Evolutionary conservation across 805 yeast genomes (phyloP), one percentile per base, ranked within the genome.

Genomic region (Metschnikowia peoriensis): DNA sequence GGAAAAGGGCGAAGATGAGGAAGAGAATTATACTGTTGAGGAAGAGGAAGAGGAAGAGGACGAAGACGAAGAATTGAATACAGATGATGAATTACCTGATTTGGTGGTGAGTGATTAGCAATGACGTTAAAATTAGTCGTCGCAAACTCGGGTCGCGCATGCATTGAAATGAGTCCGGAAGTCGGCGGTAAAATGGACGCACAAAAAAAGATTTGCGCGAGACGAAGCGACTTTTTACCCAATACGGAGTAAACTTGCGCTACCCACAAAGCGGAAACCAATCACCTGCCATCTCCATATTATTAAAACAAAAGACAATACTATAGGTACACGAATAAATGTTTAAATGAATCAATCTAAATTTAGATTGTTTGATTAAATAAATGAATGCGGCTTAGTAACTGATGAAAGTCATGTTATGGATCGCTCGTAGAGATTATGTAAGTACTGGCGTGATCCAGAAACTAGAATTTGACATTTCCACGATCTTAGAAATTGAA

Each of bases 201-300:
- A 14, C 9, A 12, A 16, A n/a, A 34, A 43, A 40, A 16, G 28
- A 10, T 40, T 15, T 16, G 38, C 46, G 37, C 12, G 27, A 28
- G 28, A 43, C 22, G 37, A 37, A 49, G 52, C 49, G 42, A 45
- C 16, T 28, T 27, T 40, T 40, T 44, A 40, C 52, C 49, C 41
- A 34, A 49, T 40, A 37, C 42, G 52, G 49, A 39, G 45, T 28
- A 16, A 40, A 28, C 14, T n/a, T n/a, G 41, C 49, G 35, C n/a
- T 8, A 27, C 35, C 41, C 27, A 28, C 46, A 39, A 29, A 39
- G 46, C 46, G 41, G 11, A 41, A 11, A 16, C 17, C 15, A 12
- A 38, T 38, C 40, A 38, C 38, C n/a, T 34, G 5, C 5, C 38
- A 34, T 34, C 2, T 22, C 4, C 22, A 22, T 22, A 22, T 22